phyloP scores from a whole-genome alignment of 345 rosid genomes.

The Syzygium jambos region DNA sequence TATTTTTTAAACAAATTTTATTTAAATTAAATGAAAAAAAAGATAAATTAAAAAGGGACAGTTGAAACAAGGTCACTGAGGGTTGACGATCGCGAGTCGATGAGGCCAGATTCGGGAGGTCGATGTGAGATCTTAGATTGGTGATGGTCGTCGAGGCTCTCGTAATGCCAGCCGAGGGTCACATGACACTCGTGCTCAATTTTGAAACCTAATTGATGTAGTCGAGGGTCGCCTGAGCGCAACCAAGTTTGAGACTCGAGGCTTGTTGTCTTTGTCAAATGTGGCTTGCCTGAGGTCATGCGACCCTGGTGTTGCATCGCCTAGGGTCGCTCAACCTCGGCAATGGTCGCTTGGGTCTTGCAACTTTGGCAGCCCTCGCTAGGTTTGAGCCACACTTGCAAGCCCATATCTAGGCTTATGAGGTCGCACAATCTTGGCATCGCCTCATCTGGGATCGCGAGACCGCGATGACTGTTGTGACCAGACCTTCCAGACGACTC shows the following conservation, averaged over 20 bases:
- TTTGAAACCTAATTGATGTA: not conserved
- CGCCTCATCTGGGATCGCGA: not conserved
- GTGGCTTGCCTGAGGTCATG: not conserved
- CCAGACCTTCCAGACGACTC: not conserved
- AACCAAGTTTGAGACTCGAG: not conserved
- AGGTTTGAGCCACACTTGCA: not conserved
- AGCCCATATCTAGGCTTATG: not conserved
- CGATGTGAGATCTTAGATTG: not conserved
- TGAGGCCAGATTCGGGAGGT: not conserved
- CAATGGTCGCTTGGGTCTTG: not conserved
- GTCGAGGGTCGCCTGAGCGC: not conserved
- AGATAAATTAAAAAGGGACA: too few relatives aligned
- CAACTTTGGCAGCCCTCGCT: not conserved
- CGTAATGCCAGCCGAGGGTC: not conserved
- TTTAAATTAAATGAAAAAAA: too few relatives aligned
- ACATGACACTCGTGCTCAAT: not conserved
- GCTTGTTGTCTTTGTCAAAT: not conserved
- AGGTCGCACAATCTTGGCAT: not conserved
- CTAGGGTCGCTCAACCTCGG: not conserved
- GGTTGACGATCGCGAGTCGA: not conserved
- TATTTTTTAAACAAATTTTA: too few relatives aligned
- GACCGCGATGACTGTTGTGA: not conserved
- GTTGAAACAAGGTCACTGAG: not conserved
- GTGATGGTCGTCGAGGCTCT: not conserved
- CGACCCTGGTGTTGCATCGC: rapidly evolving